Evolutionary conservation across 2,329 filamentous ascomycete genomes (phyloP), one percentile per base, ranked within the genome.

Genomic region (Aspergillus phoenicis): DNA sequence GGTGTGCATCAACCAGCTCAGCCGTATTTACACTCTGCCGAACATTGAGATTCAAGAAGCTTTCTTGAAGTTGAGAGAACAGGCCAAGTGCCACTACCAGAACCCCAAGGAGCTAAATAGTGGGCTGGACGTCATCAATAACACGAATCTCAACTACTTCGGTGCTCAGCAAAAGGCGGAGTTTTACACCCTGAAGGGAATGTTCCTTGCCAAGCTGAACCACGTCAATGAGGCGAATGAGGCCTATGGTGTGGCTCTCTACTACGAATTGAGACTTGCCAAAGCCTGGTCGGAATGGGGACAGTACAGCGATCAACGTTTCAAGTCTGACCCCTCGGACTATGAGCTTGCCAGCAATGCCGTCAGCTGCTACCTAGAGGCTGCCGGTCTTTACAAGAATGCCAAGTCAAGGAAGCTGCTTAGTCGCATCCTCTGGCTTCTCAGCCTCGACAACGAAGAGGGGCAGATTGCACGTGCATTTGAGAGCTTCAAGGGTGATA

Each of bases 241-340:
- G 61, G 94, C 96, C 0, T 99, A 96, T 73, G 95, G 95, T 53
- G 96, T 93, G 54, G 96, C 95, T 0, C 78, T 99, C 62, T 98
- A 94, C 80, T 98, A 97, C 69, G 96, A 99, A 70, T 91, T 99
- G 68, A 90, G 93, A 68, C 86, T 97, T 53, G 91, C 95, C 4
- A 99, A 99, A 79, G 95, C 95, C 3, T 99, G 95, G 95, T 94
- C 95, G 15, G 95, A 99, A 80, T 99, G 95, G 95, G 95, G 95
- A 54, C 93, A 96, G 72, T 99, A 97, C 83, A 98, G 96, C 71
- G 95, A 99, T 75, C 88, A 92, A 68, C 89, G 95, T 59, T 99
- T 98, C 83, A 98, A 97, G 79, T 90, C 93, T 57, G 91, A 97
- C 66, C 90, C 93, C 0, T 82, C 84, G 4, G 91, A 97, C 71